Evolutionary conservation across 768 basidiomycete genomes (phyloP).

Genomic region (Leccinum variicolor): DNA sequence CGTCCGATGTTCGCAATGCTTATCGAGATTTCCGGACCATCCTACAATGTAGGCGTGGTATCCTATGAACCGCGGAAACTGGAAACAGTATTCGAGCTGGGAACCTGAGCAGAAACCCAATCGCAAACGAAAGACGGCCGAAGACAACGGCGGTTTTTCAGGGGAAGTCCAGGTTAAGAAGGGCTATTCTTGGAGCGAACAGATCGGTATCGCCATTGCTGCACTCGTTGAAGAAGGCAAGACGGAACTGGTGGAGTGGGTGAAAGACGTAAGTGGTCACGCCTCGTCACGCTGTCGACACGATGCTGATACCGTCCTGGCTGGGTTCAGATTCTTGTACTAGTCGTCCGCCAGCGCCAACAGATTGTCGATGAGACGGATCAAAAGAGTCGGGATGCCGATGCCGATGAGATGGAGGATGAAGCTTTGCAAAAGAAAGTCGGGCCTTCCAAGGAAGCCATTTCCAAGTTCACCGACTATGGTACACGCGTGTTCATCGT

Average conservation of each 20-base stretch:
- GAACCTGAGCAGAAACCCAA: slow-evolving; percentile 49
- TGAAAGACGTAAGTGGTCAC: slow-evolving; percentile 63
- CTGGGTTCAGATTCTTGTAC: slow-evolving; percentile 50
- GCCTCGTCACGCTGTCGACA: slow-evolving; percentile 17
- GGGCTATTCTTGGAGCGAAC: slow-evolving; percentile 84
- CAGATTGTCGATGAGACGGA: slow-evolving; percentile 62
- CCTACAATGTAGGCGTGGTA: slow-evolving; percentile 64
- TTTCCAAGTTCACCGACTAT: slow-evolving; percentile 69
- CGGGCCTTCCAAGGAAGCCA: slow-evolving; percentile 65
- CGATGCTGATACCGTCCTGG: slow-evolving; percentile 8
- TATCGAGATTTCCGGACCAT: slow-evolving; percentile 10
- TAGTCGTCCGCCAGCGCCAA: slow-evolving; percentile 57
- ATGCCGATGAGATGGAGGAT: slow-evolving; percentile 32
- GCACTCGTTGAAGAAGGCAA: slow-evolving; percentile 67
- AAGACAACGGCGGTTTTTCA: slow-evolving; percentile 43
- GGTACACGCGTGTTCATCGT: slow-evolving; percentile 43
- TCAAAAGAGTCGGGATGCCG: slow-evolving; percentile 37
- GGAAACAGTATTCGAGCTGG: slow-evolving; percentile 84
- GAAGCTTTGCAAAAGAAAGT: slow-evolving; percentile 18
- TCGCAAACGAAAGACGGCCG: slow-evolving; percentile 28
- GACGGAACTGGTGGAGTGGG: slow-evolving; percentile 69
- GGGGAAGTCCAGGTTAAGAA: slow-evolving; percentile 81
- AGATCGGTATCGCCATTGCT: slow-evolving; percentile 82
- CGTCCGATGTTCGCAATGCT: slow-evolving; percentile 13
- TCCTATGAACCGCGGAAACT: slow-evolving; percentile 82